phyloP scores from a whole-genome alignment of 2,329 filamentous ascomycete genomes.

The Penicillium sp. region DNA sequence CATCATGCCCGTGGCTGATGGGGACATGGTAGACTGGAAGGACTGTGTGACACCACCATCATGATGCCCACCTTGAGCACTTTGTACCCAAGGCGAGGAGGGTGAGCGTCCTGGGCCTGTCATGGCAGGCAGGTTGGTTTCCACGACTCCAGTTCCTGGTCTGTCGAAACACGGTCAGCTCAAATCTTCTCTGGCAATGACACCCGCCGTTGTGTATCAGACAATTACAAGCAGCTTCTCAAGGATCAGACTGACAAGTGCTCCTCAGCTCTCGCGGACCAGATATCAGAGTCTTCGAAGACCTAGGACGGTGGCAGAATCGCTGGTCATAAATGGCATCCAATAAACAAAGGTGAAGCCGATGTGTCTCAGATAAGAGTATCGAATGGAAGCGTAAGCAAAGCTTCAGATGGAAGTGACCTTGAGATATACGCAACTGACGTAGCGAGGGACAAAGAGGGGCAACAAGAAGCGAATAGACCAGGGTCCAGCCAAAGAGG shows the following conservation, averaged over 20 bases:
- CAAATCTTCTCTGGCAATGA: not conserved
- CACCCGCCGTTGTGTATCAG: not conserved
- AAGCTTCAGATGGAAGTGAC: not conserved
- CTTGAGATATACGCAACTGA: conserved; percentile 3
- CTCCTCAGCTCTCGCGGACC: not conserved
- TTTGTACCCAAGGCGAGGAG: conserved; percentile 36
- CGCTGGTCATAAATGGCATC: not conserved
- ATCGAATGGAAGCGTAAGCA: not conserved
- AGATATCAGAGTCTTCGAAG: not conserved
- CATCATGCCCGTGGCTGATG: conserved; percentile 22
- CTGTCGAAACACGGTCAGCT: conserved; percentile 1
- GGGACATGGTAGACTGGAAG: conserved; percentile 23
- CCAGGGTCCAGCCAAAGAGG: conserved; percentile 19
- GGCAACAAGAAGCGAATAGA: conserved; percentile 19
- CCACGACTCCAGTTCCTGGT: conserved; percentile 10
- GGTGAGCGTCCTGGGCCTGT: conserved; percentile 35
- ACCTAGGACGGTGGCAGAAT: not conserved
- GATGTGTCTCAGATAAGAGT: not conserved
- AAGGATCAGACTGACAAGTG: not conserved
- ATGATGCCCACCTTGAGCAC: conserved; percentile 22
- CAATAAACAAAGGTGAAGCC: not conserved
- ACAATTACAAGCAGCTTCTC: not conserved
- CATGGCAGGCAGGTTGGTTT: conserved; percentile 30
- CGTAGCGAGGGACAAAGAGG: conserved; percentile 11
- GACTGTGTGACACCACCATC: conserved; percentile 15